Conservation (phyloP, 768 basidiomycete genomes). For the Chalciporus pseudorubinellus region DNA sequence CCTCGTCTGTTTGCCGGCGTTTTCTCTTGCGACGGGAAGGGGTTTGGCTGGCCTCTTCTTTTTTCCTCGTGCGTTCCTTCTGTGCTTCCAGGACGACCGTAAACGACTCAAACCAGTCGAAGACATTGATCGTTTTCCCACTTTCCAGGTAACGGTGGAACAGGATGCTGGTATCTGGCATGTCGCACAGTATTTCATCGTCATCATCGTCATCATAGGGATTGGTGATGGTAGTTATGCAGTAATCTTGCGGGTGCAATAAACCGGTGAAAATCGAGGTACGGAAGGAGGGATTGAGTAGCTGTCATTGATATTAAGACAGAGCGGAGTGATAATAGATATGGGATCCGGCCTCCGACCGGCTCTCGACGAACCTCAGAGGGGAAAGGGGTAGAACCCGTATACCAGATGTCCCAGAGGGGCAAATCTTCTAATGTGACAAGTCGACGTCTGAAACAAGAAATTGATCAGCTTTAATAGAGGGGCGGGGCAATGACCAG, state of each 20-base stretch:
- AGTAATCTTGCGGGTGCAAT: constrained; percentile 54
- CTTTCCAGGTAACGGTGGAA: constrained; percentile 77
- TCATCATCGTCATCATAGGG: constrained; percentile 24
- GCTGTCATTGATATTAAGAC: constrained; percentile 32
- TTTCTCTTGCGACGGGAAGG: constrained; percentile 27
- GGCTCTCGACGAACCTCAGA: constrained; percentile 47
- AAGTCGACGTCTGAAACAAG: constrained; percentile 38
- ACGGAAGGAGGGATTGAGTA: constrained; percentile 69
- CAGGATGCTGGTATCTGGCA: constrained; percentile 75
- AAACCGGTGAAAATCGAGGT: constrained; percentile 61
- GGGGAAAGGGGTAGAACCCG: constrained; percentile 60
- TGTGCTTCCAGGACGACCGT: constrained; percentile 63
- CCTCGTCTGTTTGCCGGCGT: constrained; percentile 24
- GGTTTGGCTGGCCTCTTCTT: background rate
- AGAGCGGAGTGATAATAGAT: background rate
- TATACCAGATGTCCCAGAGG: constrained; percentile 77
- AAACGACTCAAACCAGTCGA: constrained; percentile 87
- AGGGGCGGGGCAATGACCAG: background rate
- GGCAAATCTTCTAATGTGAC: constrained; percentile 46
- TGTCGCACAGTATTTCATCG: constrained; percentile 42
- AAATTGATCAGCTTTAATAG: background rate
- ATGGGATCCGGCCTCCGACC: background rate
- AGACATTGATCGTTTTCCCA: constrained; percentile 80
- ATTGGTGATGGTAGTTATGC: background rate
- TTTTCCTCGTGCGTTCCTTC: constrained; percentile 16